Evolutionary conservation across 352 stramenopile genomes (phyloP).

Genomic region (Pythium phragmiticola): DNA sequence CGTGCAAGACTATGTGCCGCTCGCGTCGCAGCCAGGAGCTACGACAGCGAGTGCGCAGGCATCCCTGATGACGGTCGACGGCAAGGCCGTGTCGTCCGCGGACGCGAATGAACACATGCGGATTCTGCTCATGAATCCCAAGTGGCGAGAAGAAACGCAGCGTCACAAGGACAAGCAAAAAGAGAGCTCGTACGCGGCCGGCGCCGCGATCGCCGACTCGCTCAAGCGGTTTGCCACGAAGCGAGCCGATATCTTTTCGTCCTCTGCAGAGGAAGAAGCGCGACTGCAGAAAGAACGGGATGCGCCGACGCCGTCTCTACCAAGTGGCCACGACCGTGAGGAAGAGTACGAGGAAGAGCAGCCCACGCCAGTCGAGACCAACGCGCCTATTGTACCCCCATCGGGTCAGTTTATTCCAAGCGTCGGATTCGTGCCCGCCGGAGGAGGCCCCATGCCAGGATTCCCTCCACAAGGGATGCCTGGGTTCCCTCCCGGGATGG

Average conservation of each 20-base stretch:
- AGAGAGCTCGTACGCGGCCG: slow-evolving; percentile 93
- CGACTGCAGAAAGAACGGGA: slow-evolving; percentile 43
- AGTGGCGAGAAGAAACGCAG: slow-evolving; percentile 96
- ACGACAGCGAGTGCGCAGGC: slow-evolving; percentile 23
- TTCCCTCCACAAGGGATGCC: slow-evolving; percentile 16
- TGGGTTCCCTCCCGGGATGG: slow-evolving; percentile 9
- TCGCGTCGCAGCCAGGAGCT: slow-evolving; percentile 34
- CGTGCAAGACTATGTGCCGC: slow-evolving; percentile 85
- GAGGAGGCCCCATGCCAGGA: slow-evolving; percentile 23
- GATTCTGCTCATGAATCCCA: slow-evolving; percentile 98
- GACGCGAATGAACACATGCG: slow-evolving; percentile 98
- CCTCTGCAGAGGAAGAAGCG: slow-evolving; percentile 82
- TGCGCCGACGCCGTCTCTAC: slow-evolving; percentile 27
- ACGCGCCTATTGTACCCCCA: background rate
- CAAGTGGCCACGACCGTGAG: background rate
- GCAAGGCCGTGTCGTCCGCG: slow-evolving; percentile 85
- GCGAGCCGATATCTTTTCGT: slow-evolving; percentile 92
- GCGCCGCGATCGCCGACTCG: slow-evolving; percentile 94
- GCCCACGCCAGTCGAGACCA: background rate
- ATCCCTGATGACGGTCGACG: slow-evolving; percentile 72
- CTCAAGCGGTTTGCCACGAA: slow-evolving; percentile 92
- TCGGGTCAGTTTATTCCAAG: slow-evolving; percentile 16
- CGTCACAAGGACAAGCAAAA: slow-evolving; percentile 97
- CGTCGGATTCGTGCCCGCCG: slow-evolving; percentile 8
- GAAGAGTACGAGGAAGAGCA: slow-evolving; percentile 38